Evolutionary conservation across 148 eudicot species (phyloP).

Genomic region (Amaranthus palmeri): DNA sequence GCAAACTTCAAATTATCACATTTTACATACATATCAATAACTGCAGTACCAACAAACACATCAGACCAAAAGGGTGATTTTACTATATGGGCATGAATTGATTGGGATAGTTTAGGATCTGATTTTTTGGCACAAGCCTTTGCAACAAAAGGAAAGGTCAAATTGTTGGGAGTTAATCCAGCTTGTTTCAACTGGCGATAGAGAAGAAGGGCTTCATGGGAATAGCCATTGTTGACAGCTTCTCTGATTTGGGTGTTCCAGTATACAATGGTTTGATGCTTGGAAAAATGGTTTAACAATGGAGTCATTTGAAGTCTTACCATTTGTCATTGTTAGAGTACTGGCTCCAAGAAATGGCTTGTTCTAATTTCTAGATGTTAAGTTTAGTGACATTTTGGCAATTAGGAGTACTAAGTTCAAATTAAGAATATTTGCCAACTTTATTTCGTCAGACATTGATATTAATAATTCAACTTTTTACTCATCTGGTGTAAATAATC

Average conservation of each 20-base stretch:
- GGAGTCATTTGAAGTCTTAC: conserved; percentile 4
- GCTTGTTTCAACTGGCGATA: conserved; percentile 40
- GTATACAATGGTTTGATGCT: conserved; percentile 20
- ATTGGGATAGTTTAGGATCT: conserved; percentile 27
- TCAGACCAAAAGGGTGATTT: conserved; percentile 44
- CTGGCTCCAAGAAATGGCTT: no score
- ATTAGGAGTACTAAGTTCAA: no score
- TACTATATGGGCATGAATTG: conserved; percentile 42
- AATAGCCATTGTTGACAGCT: conserved; percentile 35
- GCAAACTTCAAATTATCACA: conserved; percentile 34
- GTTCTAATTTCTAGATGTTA: no score
- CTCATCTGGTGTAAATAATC: no score
- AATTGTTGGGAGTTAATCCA: conserved; percentile 34
- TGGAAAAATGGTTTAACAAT: conserved; percentile 17
- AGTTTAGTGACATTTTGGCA: no score
- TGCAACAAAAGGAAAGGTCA: conserved; percentile 54
- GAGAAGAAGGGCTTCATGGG: conserved; percentile 38
- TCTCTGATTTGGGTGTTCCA: conserved; percentile 49
- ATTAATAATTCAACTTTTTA: no score
- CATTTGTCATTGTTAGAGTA: conserved; percentile 28
- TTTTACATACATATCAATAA: conserved; percentile 59
- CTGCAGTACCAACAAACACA: conserved; percentile 44
- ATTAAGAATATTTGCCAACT: no score
- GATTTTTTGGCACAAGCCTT: conserved; percentile 53
- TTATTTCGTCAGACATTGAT: no score